Conservation (phyloP, 1,284 basidiomycete genomes). For the Peniophora sp. region DNA sequence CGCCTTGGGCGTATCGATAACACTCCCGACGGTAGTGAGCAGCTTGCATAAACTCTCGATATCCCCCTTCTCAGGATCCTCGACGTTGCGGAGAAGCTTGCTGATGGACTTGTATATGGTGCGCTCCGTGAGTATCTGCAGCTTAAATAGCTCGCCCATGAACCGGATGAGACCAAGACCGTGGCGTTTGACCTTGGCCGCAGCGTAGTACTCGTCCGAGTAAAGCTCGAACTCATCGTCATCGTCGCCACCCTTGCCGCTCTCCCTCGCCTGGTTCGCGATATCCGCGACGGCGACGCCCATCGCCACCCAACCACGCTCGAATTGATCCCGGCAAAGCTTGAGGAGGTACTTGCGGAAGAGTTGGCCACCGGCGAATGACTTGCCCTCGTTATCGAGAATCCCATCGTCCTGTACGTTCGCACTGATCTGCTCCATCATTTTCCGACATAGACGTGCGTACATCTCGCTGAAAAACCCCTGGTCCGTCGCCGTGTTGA, state of each 20-base stretch:
- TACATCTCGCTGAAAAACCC: constrained; percentile 97
- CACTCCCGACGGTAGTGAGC: constrained; percentile 79
- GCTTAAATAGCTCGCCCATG: constrained; percentile 96
- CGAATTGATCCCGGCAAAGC: constrained; percentile 92
- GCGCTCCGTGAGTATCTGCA: constrained; percentile 39
- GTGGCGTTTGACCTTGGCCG: constrained; percentile 93
- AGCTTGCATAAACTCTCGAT: constrained; percentile 94
- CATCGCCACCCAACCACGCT: constrained; percentile 79
- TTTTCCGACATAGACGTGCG: constrained; percentile 87
- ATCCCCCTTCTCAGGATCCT: constrained; percentile 89
- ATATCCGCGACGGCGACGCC: constrained; percentile 38
- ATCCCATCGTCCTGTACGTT: constrained; percentile 85
- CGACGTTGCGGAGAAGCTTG: constrained; percentile 86
- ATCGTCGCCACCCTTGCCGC: constrained; percentile 12
- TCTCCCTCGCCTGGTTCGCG: constrained; percentile 43
- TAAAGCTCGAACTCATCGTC: constrained; percentile 63
- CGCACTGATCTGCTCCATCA: constrained; percentile 84
- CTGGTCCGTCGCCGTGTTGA: constrained; percentile 96
- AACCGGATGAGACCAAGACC: constrained; percentile 96
- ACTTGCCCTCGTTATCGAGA: constrained; percentile 70
- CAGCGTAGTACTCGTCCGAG: constrained; percentile 95
- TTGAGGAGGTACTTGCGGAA: constrained; percentile 93
- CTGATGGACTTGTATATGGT: constrained; percentile 93
- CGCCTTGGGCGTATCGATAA: constrained; percentile 77
- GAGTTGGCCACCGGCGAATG: constrained; percentile 84